Evolutionary conservation across 2,329 filamentous ascomycete species (phyloP), one percentile per base, ranked within the genome.

Genomic region (Calonectria pseudoturangicola): DNA sequence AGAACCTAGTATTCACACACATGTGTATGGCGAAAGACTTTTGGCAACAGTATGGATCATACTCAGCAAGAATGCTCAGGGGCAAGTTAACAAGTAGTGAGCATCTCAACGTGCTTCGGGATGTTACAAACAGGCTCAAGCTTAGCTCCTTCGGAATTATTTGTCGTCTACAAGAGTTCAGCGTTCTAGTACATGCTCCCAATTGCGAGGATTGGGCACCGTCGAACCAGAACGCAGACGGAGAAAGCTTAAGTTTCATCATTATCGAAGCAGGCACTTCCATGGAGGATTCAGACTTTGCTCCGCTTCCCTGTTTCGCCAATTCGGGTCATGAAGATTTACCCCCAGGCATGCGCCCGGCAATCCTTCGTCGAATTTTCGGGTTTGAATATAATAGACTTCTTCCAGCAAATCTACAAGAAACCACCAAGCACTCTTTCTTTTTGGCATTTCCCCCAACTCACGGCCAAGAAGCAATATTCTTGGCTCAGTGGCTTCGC

Each of bases 381-480:
- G 79, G 77, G 2, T 76, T 85, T 21, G 79, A 82, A 15, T 85
- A 84, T 56, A 72, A 81, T 13, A 71, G 76, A 10, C 80, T 86
- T 1, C 65, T 82, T 28, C 77, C 81, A 39, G 51, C 72, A 47
- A 68, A 16, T 30, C 66, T 30, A 56, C 58, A 73, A 33, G 66
- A 72, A 25, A 74, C 66, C 13, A 70, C 73, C 9, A 77, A 75
- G 30, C 76, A 81, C 4, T 77, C 74, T 28, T 87, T 90, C 74
- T 91, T 87, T 72, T 78, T 92, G 1, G 81, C 87, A 2, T 91
- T 91, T 63, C 88, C 89, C 0, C 75, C 78, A 0, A 81, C 83
- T 2, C 81, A 82, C 33, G 70, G 75, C 9, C 68, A 81, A 13
- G 83, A 85, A 45, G 82, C 82, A 21, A 74, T 81, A 10, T 83